Base-by-base conservation (phyloP, 257 asterid species). In the Cynanchum wilfordii region DNA sequence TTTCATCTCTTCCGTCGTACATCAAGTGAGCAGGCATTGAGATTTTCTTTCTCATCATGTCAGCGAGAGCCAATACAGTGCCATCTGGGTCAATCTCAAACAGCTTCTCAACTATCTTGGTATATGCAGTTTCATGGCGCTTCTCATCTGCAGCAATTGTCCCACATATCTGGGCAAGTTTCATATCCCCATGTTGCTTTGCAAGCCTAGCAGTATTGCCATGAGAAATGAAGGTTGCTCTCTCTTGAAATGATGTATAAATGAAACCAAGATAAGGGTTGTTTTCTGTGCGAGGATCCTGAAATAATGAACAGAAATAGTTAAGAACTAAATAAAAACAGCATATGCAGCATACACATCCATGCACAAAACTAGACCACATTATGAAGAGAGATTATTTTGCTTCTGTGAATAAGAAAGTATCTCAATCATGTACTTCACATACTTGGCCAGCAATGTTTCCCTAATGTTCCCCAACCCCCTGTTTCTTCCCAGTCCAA, bases 201-300 rank as follows among this genome's bases (percentile, higher is more conserved):
- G 93, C 96, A 2, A 75, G 96, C 80, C 93, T 76, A 9, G 96
- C 95, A 16, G 92, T 90, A 89, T 90, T 90, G 15, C 95, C 96
- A 33, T 90, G 95, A 11, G 96, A 90, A 76, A 88, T 68, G 82
- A 88, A 87, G 13, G 96, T 90, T 19, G 95, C 96, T 78, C 95
- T 84, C 79, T 90, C 96, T 69, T 88, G 96, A 49, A 90, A 90
- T 20, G 96, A 85, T 29, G 96, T 88, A 84, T 88, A 87, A 81
- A 90, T 90, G 84, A 88, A 90, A 51, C 95, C 95, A 12, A 90
- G 87, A 70, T 90, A 90, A 6, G 96, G 95, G 76, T 88, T 90
- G 91, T 90, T 90, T 74, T 88, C 96, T 0, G 95, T 90, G 56
- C 87, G 82, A 70, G 95, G 96, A 70, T 90, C 96, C 96, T 90